Base-by-base conservation (phyloP, 106 monocot genomes). In the Acorus calamus region DNA sequence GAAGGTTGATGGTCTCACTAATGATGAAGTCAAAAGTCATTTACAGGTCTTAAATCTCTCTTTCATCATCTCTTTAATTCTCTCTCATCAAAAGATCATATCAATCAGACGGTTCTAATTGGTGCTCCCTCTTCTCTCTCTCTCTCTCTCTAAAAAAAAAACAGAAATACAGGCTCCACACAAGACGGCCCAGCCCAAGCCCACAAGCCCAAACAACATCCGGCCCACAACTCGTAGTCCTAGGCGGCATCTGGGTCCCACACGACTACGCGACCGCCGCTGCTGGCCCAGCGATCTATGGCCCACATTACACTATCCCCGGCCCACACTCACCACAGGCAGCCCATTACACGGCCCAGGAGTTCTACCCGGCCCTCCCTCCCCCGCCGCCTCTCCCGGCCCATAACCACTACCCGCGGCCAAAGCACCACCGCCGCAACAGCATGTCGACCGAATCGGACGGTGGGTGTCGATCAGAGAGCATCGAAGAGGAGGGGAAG, bases 11-110 rank as follows among this genome's bases (percentile, higher is more conserved):
- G 93, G 93, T 53, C 72, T 93, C 59, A 93, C 93, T 42, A 93
- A 93, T 77, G 93, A 93, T 71, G 93, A 94, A 65, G 93, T 94
- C 61, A 94, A 94, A 78, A 94, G 93, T 81, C 93, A 94, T 73
- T 75, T 94, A 2, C 93, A 94, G 86, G 93, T 94, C 28, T 28
- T 28, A 55, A 47, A 28, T 1, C 41, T 53, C 48, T 46, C 10
- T 73, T 69, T 77, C n/a, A n/a, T n/a, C n/a, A n/a, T 46, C 10
- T 73, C 73, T 70, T 71, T 61, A 47, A 28, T 28, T 28, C 28
- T 28, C 1, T 28, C 28, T 28, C 28, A 28, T 28, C 28, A 28
- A 28, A 28, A 28, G 28, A 28, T 28, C 28, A 28, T 28, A 28
- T 28, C 28, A 28, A 28, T 28, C 1, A 28, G 28, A 28, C 28